These are phyloP conservation scores for Citrus australasica DNA, from an alignment of 345 rosid species.

Conservation along the genomic window DNA sequence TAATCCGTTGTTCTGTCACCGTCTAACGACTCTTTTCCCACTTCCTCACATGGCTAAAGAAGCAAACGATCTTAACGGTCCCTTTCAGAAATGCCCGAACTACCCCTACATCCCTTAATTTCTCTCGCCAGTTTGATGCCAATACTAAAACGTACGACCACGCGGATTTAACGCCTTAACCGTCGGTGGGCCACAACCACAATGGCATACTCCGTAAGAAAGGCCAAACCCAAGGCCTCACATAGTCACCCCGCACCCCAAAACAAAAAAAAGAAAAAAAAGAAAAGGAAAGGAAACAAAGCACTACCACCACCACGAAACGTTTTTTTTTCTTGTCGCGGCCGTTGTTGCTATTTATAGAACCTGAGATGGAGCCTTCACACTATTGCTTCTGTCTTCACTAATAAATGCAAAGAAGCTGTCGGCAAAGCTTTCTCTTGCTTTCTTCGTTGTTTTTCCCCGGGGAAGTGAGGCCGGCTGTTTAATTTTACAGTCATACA, in stretches of 20 bases:
- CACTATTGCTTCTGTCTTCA: not conserved
- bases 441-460: constrained; percentile 11
- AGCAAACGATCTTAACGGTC: constrained; percentile 24
- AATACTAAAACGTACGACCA: constrained; percentile 8
- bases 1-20: not conserved
- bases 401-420: constrained; percentile 11
- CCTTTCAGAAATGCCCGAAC: constrained; percentile 21
- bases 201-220: constrained; percentile 56
- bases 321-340: not conserved
- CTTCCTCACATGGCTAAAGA: constrained; percentile 13
- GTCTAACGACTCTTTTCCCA: constrained; percentile 13
- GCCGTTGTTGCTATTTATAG: constrained; percentile 4
- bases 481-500: not conserved
- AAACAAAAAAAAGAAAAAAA: too few relatives aligned
- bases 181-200: constrained; percentile 44
- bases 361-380: constrained; percentile 7
- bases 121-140: not conserved
- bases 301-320: not conserved
- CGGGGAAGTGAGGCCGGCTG: not conserved
- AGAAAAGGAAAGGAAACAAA: not conserved
- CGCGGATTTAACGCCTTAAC: constrained; percentile 75
- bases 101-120: constrained; percentile 11
- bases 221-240: not conserved
- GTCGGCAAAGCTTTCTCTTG: constrained; percentile 24
- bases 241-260: not conserved